These are phyloP conservation scores for Anacardium occidentale DNA, from an alignment of 345 rosid species.

Conservation along the genomic window DNA sequence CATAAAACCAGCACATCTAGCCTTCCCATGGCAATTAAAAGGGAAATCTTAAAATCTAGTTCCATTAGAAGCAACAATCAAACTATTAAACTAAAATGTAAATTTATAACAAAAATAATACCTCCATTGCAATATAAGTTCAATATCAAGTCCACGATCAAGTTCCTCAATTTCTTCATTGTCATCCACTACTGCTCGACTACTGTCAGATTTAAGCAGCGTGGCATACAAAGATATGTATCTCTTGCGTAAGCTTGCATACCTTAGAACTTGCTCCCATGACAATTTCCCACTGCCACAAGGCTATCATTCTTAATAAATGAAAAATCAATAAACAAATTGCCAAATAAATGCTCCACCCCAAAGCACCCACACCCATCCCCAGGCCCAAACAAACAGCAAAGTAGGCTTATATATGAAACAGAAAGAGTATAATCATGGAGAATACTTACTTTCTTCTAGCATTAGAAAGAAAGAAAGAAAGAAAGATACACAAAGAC, in stretches of 20 bases:
- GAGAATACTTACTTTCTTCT: background rate
- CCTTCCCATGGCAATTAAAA: background rate
- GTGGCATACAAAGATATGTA: conserved; percentile 85
- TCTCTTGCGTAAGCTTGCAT: conserved; percentile 78
- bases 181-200: conserved; percentile 60
- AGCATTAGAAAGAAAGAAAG: background rate
- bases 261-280: conserved; percentile 83
- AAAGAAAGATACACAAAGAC: background rate
- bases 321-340: too few species aligned
- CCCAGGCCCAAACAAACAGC: conserved; percentile 6
- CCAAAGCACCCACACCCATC: background rate
- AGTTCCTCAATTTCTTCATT: conserved; percentile 76
- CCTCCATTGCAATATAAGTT: conserved; percentile 98
- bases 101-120: conserved; percentile 30
- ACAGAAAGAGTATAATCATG: background rate
- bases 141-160: conserved; percentile 83
- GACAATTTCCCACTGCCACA: conserved; percentile 89
- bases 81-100: background rate
- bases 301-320: background rate
- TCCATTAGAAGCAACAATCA: too few species aligned
- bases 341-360: background rate
- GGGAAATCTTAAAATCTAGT: too few species aligned
- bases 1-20: background rate
- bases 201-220: conserved; percentile 76
- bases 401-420: background rate